Evolutionary conservation across 164 flowering plant species (phyloP).

Genomic region (Umbilicus rupestris): DNA sequence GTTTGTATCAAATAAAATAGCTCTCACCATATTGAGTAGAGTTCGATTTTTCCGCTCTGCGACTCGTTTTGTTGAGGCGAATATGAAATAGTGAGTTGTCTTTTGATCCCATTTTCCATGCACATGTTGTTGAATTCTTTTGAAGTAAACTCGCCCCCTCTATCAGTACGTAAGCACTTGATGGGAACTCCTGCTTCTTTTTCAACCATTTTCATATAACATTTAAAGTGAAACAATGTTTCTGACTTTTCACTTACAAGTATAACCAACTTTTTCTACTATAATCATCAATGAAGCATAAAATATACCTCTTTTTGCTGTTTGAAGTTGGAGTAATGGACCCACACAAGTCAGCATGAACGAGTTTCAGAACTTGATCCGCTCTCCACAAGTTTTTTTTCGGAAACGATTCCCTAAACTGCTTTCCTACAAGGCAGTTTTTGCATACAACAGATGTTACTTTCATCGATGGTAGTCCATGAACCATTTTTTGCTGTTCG

Average conservation of each 20-base stretch:
- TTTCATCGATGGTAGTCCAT: background rate
- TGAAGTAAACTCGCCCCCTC: too few relatives aligned
- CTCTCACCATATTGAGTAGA: too few relatives aligned
- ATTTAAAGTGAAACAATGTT: background rate
- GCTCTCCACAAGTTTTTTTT: too few relatives aligned
- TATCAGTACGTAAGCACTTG: background rate
- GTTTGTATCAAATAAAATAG: too few relatives aligned
- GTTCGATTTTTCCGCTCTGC: too few relatives aligned
- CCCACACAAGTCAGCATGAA: too few relatives aligned
- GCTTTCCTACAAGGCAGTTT: background rate
- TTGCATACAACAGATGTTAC: background rate
- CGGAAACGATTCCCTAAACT: too few relatives aligned
- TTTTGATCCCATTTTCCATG: background rate
- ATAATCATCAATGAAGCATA: constrained; percentile 2
- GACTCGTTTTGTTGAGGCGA: constrained; percentile 5
- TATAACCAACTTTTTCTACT: background rate
- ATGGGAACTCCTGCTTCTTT: background rate
- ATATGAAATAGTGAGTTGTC: background rate
- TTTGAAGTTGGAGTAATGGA: too few relatives aligned
- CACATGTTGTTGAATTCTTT: background rate
- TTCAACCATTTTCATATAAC: background rate
- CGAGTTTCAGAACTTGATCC: too few relatives aligned
- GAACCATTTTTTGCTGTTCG: background rate
- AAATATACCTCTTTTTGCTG: too few relatives aligned
- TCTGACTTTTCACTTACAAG: background rate